Evolutionary conservation across 176 grass and related monocot species (phyloP).

Genomic region (Bothriochloa decipiens): DNA sequence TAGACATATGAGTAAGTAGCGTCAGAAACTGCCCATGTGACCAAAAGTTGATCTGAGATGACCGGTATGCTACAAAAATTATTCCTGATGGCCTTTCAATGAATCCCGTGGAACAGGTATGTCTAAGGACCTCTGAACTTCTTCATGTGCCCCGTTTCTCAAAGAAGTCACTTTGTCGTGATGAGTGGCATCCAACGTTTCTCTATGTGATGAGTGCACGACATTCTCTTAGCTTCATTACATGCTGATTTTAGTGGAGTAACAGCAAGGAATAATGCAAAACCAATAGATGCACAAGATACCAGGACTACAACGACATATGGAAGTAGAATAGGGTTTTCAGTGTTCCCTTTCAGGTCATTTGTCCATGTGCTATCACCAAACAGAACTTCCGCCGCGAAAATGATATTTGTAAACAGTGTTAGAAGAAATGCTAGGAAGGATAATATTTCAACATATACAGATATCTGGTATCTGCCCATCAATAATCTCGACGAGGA

Average conservation of each 20-base stretch:
- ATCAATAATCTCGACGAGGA: slow-evolving; percentile 75
- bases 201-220: background rate
- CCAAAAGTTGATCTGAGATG: background rate
- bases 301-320: slow-evolving; percentile 56
- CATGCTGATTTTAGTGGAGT: slow-evolving; percentile 80
- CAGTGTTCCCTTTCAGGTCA: slow-evolving; percentile 61
- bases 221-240: slow-evolving; percentile 42
- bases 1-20: no score
- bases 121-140: slow-evolving; percentile 37
- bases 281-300: slow-evolving; percentile 64
- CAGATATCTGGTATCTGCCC: slow-evolving; percentile 63
- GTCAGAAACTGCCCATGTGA: no score
- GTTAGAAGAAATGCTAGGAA: no score
- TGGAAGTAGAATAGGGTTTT: slow-evolving; percentile 46
- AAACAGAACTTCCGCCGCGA: slow-evolving; percentile 71
- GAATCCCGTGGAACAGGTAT: slow-evolving; percentile 7
- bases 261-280: slow-evolving; percentile 61
- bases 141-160: slow-evolving; percentile 42
- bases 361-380: slow-evolving; percentile 86
- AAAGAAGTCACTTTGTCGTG: slow-evolving; percentile 30
- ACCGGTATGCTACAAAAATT: background rate
- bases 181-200: background rate
- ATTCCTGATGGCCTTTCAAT: slow-evolving; percentile 6
- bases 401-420: slow-evolving; percentile 85
- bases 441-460: slow-evolving; percentile 53